Percentiles rank a stretch among this genome's conserved stretches.
Conservation (phyloP, 768 basidiomycete genomes). For the Strobilomyces echinocephalus region DNA sequence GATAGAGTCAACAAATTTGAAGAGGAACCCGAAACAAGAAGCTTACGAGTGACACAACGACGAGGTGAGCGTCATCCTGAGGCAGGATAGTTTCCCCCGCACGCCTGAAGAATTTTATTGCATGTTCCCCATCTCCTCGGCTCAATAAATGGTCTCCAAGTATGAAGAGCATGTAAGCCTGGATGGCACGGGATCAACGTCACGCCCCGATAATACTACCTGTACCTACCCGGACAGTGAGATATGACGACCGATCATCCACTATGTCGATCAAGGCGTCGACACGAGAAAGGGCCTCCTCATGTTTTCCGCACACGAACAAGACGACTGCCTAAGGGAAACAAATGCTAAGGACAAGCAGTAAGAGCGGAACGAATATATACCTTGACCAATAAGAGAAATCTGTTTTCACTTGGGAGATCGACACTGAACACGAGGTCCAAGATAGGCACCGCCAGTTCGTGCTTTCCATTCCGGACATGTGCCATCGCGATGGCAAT, state of each 20-base stretch:
- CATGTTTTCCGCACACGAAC: constrained; percentile 5
- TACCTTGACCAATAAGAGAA: constrained; percentile 9
- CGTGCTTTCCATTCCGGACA: not conserved
- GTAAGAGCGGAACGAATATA: fast-evolving
- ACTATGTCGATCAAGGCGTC: not conserved
- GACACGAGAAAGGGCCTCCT: constrained; percentile 3
- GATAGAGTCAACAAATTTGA: not conserved
- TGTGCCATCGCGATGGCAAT: not conserved
- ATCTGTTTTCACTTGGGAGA: not conserved
- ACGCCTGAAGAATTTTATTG: not conserved
- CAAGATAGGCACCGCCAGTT: not conserved
- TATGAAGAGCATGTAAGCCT: constrained; percentile 5
- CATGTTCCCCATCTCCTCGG: not conserved
- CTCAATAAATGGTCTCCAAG: not conserved
- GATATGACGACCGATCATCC: not conserved
- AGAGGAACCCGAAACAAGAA: not conserved
- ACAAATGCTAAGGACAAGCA: not conserved
- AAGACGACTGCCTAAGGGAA: not conserved
- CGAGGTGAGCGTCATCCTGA: not conserved
- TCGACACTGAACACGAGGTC: constrained; percentile 6
- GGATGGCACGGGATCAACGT: not conserved
- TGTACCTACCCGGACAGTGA: constrained; percentile 2
- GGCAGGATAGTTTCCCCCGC: not conserved
- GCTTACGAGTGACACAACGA: constrained; percentile 4
- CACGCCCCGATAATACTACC: too few relatives aligned